Evolutionary conservation across 2,329 filamentous ascomycete genomes (phyloP).

Genomic region (Plectosphaerella plurivora): DNA sequence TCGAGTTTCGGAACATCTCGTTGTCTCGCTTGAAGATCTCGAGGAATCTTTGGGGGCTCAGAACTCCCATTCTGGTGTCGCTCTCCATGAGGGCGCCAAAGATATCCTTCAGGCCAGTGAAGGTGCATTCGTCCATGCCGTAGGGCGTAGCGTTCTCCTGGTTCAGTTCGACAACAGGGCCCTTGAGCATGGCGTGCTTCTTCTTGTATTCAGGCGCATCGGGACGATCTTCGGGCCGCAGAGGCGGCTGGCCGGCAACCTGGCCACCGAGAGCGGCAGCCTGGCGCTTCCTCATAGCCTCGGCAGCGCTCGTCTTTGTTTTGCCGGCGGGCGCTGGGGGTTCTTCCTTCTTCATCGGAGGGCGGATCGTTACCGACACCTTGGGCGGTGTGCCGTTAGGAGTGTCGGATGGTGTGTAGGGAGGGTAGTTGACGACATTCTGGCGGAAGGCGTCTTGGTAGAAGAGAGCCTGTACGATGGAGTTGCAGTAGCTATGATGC

Average conservation of each 20-base stretch:
- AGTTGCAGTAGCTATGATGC: constrained; percentile 83
- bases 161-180: constrained; percentile 80
- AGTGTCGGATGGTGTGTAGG: constrained; percentile 63
- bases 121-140: constrained; percentile 91
- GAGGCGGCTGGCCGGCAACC: constrained; percentile 47
- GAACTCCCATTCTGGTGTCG: constrained; percentile 76
- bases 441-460: constrained; percentile 93
- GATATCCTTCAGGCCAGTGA: constrained; percentile 92
- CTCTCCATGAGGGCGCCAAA: constrained; percentile 86
- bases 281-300: constrained; percentile 53
- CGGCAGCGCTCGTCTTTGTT: constrained; percentile 49
- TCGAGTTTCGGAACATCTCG: constrained; percentile 93
- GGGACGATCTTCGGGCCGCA: constrained; percentile 82
- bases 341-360: constrained; percentile 46
- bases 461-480: constrained; percentile 94
- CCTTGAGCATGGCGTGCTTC: constrained; percentile 84
- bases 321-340: constrained; percentile 32
- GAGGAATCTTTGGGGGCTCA: constrained; percentile 88
- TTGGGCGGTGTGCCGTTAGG: constrained; percentile 54
- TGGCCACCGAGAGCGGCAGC: constrained; percentile 50
- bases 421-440: constrained; percentile 87
- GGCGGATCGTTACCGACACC: constrained; percentile 58
- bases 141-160: constrained; percentile 77
- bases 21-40: constrained; percentile 93
- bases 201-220: constrained; percentile 98